Percentiles rank a stretch among this genome's conserved stretches.
Evolutionary conservation across 2,329 filamentous ascomycete genomes (phyloP).

Genomic region (Exophiala mesophila): DNA sequence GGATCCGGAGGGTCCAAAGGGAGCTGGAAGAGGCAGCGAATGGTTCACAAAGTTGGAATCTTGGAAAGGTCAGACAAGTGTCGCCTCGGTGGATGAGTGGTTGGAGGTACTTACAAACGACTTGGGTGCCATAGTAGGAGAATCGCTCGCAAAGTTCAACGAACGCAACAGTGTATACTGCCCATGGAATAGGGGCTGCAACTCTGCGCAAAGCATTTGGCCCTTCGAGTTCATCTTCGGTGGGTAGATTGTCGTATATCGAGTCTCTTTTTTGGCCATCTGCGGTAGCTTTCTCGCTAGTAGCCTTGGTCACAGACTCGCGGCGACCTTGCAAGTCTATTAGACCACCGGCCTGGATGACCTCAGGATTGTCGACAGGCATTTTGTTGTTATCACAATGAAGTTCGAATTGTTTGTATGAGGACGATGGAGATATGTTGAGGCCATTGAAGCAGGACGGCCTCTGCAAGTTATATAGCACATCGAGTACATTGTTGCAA

Average conservation of each 20-base stretch:
- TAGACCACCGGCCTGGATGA: constrained; percentile 1
- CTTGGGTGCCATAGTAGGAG: constrained; percentile 68
- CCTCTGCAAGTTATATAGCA: not conserved
- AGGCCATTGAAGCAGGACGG: not conserved
- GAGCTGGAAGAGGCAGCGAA: constrained; percentile 38
- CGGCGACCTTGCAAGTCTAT: not conserved
- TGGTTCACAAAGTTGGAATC: constrained; percentile 54
- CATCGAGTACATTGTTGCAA: too few species aligned
- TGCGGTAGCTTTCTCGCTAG: not conserved
- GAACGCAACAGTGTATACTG: constrained; percentile 61
- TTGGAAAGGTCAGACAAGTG: constrained; percentile 1
- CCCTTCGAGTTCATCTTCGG: constrained; percentile 16
- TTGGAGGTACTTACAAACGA: constrained; percentile 49
- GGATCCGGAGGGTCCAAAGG: constrained; percentile 34
- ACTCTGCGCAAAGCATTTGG: constrained; percentile 14
- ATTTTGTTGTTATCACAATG: too few species aligned
- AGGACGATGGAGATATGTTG: too few species aligned
- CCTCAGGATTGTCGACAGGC: constrained; percentile 1
- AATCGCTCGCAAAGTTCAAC: constrained; percentile 68
- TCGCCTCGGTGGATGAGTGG: not conserved
- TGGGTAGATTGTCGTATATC: constrained; percentile 14
- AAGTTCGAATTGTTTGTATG: too few species aligned
- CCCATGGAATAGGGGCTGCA: constrained; percentile 51
- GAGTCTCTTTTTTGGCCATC: not conserved
- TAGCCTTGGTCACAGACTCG: constrained; percentile 2